Evolutionary conservation across 345 rosid species (phyloP).

Genomic region (Raphanus raphanistrum): DNA sequence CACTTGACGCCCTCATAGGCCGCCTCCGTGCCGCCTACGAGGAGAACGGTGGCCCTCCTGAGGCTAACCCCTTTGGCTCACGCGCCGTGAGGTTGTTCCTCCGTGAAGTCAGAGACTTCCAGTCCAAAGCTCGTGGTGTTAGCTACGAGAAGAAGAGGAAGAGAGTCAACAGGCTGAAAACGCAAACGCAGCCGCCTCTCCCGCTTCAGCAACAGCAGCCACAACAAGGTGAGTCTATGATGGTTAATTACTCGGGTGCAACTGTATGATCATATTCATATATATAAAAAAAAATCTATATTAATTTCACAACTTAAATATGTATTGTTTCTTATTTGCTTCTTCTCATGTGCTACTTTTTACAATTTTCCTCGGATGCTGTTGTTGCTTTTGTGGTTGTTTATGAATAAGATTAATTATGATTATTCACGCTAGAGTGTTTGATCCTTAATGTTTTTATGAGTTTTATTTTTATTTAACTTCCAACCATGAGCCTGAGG

Average conservation of each 20-base stretch:
- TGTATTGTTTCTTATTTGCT: slow-evolving; percentile 24
- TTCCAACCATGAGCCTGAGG: not conserved
- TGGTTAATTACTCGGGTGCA: slow-evolving; percentile 39
- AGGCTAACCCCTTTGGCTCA: slow-evolving; percentile 42
- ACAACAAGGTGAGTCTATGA: slow-evolving; percentile 37
- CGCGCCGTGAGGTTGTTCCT: slow-evolving; percentile 43
- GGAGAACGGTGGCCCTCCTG: slow-evolving; percentile 45
- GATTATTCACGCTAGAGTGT: slow-evolving; percentile 2
- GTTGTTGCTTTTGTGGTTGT: slow-evolving; percentile 24
- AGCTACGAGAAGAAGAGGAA: slow-evolving; percentile 44
- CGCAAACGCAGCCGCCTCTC: slow-evolving; percentile 28
- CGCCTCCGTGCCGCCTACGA: slow-evolving; percentile 43
- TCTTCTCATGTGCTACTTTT: slow-evolving; percentile 6
- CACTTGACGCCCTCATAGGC: slow-evolving; percentile 42
- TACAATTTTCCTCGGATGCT: slow-evolving; percentile 14
- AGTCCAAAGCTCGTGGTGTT: slow-evolving; percentile 41
- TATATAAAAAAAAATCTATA: not conserved
- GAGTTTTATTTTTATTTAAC: not conserved
- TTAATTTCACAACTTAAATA: not conserved
- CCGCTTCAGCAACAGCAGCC: slow-evolving; percentile 27
- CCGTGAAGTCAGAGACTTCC: slow-evolving; percentile 41
- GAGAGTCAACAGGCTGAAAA: slow-evolving; percentile 46
- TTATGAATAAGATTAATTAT: slow-evolving; percentile 22
- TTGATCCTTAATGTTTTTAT: not conserved
- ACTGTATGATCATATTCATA: slow-evolving; percentile 26